Evolutionary conservation across 2,329 filamentous ascomycete genomes (phyloP).

Genomic region (Delphinella strobiligena): DNA sequence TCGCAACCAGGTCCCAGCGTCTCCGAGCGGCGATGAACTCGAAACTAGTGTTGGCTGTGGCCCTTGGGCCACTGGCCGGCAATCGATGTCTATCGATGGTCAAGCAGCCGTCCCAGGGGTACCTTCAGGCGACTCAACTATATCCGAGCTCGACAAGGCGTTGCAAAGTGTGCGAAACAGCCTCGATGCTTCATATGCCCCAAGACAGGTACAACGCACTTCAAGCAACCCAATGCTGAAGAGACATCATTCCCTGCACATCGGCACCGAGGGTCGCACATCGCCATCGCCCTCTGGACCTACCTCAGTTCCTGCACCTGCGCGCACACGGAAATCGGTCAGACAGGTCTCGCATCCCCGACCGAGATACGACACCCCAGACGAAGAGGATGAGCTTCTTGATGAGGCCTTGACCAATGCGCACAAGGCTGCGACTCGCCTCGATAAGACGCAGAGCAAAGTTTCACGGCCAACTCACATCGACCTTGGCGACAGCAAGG

Average conservation of each 20-base stretch:
- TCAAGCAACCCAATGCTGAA: constrained; percentile 35
- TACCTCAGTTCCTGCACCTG: constrained; percentile 35
- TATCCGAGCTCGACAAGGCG: constrained; percentile 49
- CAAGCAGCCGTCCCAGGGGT: constrained; percentile 30
- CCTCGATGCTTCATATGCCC: constrained; percentile 30
- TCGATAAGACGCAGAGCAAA: constrained; percentile 34
- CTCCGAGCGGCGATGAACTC: constrained; percentile 70
- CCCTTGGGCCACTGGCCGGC: constrained; percentile 71
- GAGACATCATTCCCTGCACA: constrained; percentile 35
- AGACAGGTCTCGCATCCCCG: constrained; percentile 58
- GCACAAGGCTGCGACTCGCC: constrained; percentile 58
- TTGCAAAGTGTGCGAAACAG: constrained; percentile 49
- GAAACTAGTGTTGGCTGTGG: constrained; percentile 88
- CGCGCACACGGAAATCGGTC: constrained; percentile 66
- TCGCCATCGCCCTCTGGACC: constrained; percentile 35
- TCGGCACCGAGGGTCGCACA: constrained; percentile 38
- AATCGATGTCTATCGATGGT: constrained; percentile 64
- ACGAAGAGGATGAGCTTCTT: constrained; percentile 90
- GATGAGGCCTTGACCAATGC: constrained; percentile 78
- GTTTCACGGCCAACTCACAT: background rate
- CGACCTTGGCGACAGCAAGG: constrained; percentile 13
- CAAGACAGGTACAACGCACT: constrained; percentile 12
- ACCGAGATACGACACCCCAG: constrained; percentile 82
- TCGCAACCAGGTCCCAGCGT: constrained; percentile 70
- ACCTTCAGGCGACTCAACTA: constrained; percentile 36